A percentile compares a stretch with the other conserved stretches of the same genome.
Conservation (phyloP, 2,329 filamentous ascomycete species). For the Claviceps africana region DNA sequence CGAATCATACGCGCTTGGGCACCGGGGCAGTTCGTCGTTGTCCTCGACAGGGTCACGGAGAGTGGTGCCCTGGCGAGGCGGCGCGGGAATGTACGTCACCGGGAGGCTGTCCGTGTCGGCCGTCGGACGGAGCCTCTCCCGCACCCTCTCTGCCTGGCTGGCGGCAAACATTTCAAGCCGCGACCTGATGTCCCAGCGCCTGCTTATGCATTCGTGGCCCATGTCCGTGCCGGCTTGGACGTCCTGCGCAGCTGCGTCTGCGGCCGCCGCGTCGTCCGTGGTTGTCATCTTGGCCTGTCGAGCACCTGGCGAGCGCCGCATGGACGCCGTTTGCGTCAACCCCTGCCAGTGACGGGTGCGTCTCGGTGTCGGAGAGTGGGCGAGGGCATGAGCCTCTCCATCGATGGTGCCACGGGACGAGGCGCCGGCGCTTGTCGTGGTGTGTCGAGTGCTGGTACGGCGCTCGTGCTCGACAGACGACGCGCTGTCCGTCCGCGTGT, state of each 20-base stretch:
- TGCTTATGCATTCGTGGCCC: slow-evolving; percentile 10
- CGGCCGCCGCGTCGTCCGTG: not conserved
- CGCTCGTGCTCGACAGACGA: slow-evolving; percentile 10
- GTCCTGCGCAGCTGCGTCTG: not conserved
- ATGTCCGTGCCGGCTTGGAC: not conserved
- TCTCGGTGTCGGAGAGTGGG: slow-evolving; percentile 10
- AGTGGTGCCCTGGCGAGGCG: slow-evolving; percentile 41
- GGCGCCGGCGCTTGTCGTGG: slow-evolving; percentile 11
- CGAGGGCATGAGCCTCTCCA: slow-evolving; percentile 18
- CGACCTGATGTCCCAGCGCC: slow-evolving; percentile 41
- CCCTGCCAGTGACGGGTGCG: slow-evolving; percentile 15
- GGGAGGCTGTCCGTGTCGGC: slow-evolving; percentile 42
- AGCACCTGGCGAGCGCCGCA: not conserved
- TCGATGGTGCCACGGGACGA: slow-evolving; percentile 11
- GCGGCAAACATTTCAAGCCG: slow-evolving; percentile 48
- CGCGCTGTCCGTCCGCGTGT: slow-evolving; percentile 13
- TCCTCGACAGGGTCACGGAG: slow-evolving; percentile 44
- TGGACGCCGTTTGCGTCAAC: not conserved
- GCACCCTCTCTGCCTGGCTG: slow-evolving; percentile 44
- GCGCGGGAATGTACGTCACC: slow-evolving; percentile 47
- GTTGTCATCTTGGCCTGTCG: not conserved
- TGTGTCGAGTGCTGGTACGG: slow-evolving; percentile 2
- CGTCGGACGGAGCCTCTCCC: slow-evolving; percentile 40
- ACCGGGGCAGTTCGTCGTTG: slow-evolving; percentile 28
- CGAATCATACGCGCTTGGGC: slow-evolving; percentile 4